Evolutionary conservation across 1,139 yeast species (phyloP).

Genomic region (Lodderomyces margitis): DNA sequence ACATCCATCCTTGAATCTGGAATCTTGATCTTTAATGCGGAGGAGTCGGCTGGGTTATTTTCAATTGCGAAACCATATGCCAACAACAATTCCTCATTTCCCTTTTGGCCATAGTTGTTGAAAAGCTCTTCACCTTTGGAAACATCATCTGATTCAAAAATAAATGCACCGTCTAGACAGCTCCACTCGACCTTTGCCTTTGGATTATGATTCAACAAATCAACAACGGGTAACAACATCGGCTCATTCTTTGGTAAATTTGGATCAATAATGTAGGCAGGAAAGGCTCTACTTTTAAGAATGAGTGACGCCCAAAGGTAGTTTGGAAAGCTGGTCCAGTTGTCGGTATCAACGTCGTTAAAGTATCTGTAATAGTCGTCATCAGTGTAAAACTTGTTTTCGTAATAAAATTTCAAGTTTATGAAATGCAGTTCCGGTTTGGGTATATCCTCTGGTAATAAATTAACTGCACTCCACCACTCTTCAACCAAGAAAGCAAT

Average conservation of each 20-base stretch:
- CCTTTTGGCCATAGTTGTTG: slow-evolving; percentile 85
- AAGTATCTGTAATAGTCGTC: slow-evolving; percentile 35
- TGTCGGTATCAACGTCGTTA: slow-evolving; percentile 20
- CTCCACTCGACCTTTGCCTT: slow-evolving; percentile 66
- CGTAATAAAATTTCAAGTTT: slow-evolving; percentile 48
- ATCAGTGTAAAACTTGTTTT: slow-evolving; percentile 42
- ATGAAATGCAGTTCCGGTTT: slow-evolving; percentile 38
- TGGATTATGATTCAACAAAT: slow-evolving; percentile 71
- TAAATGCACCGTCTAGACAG: slow-evolving; percentile 23
- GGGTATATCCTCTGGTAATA: slow-evolving; percentile 31
- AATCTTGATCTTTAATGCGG: slow-evolving; percentile 54
- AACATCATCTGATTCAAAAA: slow-evolving; percentile 25
- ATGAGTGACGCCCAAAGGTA: slow-evolving; percentile 76
- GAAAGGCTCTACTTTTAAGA: slow-evolving; percentile 77
- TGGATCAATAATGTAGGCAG: slow-evolving; percentile 43
- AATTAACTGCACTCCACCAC: slow-evolving; percentile 47
- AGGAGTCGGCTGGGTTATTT: slow-evolving; percentile 60
- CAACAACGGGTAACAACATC: slow-evolving; percentile 76
- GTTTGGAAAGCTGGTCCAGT: slow-evolving; percentile 64
- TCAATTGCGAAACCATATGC: slow-evolving; percentile 71
- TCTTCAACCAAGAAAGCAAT: slow-evolving; percentile 41
- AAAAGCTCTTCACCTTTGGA: slow-evolving; percentile 49
- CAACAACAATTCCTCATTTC: slow-evolving; percentile 70
- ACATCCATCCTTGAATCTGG: slow-evolving; percentile 35
- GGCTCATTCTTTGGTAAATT: slow-evolving; percentile 42